Evolutionary conservation across 2,329 filamentous ascomycete species (phyloP).

Genomic region (Trichophyton verrucosum): DNA sequence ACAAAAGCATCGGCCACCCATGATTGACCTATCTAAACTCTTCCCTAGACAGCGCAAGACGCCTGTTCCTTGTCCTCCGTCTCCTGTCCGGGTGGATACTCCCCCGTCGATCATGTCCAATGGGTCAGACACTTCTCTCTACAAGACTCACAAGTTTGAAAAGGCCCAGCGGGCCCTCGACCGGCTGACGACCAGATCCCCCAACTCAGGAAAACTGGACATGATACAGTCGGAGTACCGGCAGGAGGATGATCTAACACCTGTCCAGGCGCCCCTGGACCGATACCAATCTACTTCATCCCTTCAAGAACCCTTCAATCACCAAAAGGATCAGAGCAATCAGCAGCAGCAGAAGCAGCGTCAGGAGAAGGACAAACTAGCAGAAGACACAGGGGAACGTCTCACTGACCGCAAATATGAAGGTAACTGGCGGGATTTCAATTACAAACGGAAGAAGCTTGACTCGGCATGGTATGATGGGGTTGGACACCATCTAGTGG

Average conservation of each 20-base stretch:
- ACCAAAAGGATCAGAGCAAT: not conserved
- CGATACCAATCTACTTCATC: not conserved
- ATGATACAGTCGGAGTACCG: slow-evolving; percentile 15
- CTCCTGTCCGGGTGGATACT: slow-evolving; percentile 24
- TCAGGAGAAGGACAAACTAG: not conserved
- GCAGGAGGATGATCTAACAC: slow-evolving; percentile 1
- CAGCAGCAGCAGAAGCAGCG: slow-evolving; percentile 6
- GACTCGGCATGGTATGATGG: slow-evolving; percentile 25
- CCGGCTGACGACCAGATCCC: slow-evolving; percentile 20
- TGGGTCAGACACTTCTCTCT: slow-evolving; percentile 22
- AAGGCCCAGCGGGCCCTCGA: slow-evolving; percentile 14
- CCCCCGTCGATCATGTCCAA: slow-evolving; percentile 26
- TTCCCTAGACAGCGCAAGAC: slow-evolving; percentile 30
- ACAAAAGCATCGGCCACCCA: slow-evolving; percentile 27
- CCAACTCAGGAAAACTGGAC: slow-evolving; percentile 12
- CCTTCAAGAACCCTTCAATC: not conserved
- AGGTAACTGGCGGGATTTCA: slow-evolving; percentile 9
- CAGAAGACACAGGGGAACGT: not conserved
- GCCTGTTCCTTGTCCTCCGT: slow-evolving; percentile 25
- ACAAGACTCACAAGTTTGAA: slow-evolving; percentile 15
- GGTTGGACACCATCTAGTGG: slow-evolving; percentile 20
- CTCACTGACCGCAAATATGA: slow-evolving; percentile 9
- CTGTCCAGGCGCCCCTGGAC: not conserved
- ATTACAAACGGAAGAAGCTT: slow-evolving; percentile 6
- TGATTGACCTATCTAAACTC: slow-evolving; percentile 32